These are phyloP conservation scores for Blastocystis sp. DNA, from an alignment of 352 stramenopile genomes.

Conservation along the genomic window DNA sequence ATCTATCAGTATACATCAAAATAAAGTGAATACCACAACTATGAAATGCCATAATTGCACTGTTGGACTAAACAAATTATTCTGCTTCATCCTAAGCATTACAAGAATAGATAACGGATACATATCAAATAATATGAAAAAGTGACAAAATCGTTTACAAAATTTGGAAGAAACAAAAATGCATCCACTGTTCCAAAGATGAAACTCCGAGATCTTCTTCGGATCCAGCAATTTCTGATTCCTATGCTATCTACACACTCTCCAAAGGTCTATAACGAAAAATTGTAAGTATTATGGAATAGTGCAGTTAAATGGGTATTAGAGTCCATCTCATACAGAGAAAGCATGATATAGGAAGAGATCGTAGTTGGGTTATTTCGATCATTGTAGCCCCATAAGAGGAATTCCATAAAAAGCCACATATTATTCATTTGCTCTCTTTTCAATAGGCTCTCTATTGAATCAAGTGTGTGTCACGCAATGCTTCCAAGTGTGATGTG, in stretches of 20 bases:
- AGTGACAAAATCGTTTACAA: not conserved
- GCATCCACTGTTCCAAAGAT: not conserved
- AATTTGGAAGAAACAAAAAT: not conserved
- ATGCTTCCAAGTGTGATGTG: conserved; percentile 6
- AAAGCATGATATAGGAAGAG: too few species aligned
- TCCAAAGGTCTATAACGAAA: too few species aligned
- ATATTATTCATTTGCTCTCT: too few species aligned
- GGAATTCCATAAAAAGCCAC: too few species aligned
- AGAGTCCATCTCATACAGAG: too few species aligned
- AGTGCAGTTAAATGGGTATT: too few species aligned
- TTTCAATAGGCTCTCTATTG: too few species aligned
- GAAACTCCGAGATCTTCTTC: not conserved
- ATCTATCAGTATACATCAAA: not conserved
- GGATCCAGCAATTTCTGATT: too few species aligned
- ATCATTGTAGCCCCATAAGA: too few species aligned
- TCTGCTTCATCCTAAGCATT: conserved; percentile 24
- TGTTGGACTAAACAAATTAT: not conserved
- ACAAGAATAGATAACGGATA: not conserved
- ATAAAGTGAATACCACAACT: not conserved
- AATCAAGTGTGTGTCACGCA: not conserved
- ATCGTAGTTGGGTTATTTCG: too few species aligned
- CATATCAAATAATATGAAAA: not conserved
- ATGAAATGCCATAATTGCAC: conserved; percentile 48
- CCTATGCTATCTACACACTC: too few species aligned
- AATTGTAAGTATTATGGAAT: too few species aligned